Base-by-base conservation (phyloP, 208 protist genomes). In the Ichthyophonus hoferi region DNA sequence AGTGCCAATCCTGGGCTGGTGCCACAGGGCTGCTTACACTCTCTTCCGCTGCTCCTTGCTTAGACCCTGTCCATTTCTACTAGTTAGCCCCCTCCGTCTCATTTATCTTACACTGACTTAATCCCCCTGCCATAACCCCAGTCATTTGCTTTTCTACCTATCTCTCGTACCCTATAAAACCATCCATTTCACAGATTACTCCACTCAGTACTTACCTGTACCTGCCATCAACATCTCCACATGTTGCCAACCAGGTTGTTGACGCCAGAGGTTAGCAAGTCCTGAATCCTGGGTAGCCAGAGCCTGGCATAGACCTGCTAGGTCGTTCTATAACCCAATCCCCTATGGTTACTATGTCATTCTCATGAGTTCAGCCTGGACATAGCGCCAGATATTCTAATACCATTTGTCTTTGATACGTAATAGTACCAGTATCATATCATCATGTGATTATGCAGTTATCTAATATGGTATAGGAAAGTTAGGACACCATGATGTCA, bases 171-270 rank as follows among this genome's bases (percentile, higher is more conserved):
- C 12, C 31, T 76, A 31, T 76, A n/a, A 76, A 76, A 76, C 50
- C 0, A 0, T 76, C 31, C 0, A n/a, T 76, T 76, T 31, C 31
- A 31, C 31, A 76, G 14, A 76, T 76, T 33, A 76, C 50, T 33
- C 14, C 50, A 76, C 31, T 0, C 50, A 82, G 35, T 37, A 38
- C 78, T 31, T 58, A 85, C 81, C 81, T 17, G 39, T 17, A 41
- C 39, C 81, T 0, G 38, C 81, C 81, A 85, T 40, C 81, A 85
- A n/a, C 39, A 85, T 40, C 0, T 85, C 81, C 38, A 85, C 40
- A n/a, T 14, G 38, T 24, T 58, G 24, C 81, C 81, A 85, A 42
- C 31, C 81, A 24, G 7, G 12, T 31, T n/a, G 39, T 14, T 17
- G 38, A 7, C 81, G 81, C 39, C 81, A 85, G 0, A n/a, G 24